Evolutionary conservation across 2,329 filamentous ascomycete species (phyloP).

Genomic region (Claviceps humidiphila): DNA sequence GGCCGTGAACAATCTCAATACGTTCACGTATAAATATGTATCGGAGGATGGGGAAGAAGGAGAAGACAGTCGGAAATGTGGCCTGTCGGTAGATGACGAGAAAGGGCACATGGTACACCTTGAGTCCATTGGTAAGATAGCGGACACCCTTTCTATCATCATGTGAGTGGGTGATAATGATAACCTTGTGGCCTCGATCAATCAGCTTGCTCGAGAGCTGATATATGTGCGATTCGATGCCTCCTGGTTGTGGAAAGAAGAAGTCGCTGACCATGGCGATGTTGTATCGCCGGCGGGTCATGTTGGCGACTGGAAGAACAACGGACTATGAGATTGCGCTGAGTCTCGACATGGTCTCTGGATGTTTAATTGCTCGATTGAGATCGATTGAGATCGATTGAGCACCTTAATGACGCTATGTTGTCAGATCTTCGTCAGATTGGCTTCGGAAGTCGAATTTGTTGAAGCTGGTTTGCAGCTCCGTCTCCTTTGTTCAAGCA

Average conservation of each 20-base stretch:
- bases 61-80: slow-evolving; percentile 94
- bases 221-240: slow-evolving; percentile 96
- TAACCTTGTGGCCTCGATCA: slow-evolving; percentile 93
- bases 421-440: too few relatives aligned
- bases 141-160: slow-evolving; percentile 80
- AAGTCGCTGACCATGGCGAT: slow-evolving; percentile 96
- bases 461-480: too few relatives aligned
- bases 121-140: slow-evolving; percentile 93
- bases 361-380: too few relatives aligned
- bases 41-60: slow-evolving; percentile 93
- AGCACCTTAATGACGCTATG: too few relatives aligned
- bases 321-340: slow-evolving; percentile 2
- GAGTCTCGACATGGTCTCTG: not conserved
- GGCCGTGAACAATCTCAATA: slow-evolving; percentile 97
- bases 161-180: slow-evolving; percentile 94
- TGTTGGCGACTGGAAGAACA: slow-evolving; percentile 19
- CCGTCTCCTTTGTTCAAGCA: too few relatives aligned
- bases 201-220: slow-evolving; percentile 93
- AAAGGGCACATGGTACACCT: slow-evolving; percentile 96
- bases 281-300: slow-evolving; percentile 47
- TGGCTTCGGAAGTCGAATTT: not conserved
- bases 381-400: too few relatives aligned
- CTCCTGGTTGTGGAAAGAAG: slow-evolving; percentile 96
- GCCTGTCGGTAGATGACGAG: slow-evolving; percentile 88
- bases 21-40: slow-evolving; percentile 90